Evolutionary conservation across 2,329 filamentous ascomycete genomes (phyloP).

Genomic region (Ophiocordyceps camponoti-saundersi): DNA sequence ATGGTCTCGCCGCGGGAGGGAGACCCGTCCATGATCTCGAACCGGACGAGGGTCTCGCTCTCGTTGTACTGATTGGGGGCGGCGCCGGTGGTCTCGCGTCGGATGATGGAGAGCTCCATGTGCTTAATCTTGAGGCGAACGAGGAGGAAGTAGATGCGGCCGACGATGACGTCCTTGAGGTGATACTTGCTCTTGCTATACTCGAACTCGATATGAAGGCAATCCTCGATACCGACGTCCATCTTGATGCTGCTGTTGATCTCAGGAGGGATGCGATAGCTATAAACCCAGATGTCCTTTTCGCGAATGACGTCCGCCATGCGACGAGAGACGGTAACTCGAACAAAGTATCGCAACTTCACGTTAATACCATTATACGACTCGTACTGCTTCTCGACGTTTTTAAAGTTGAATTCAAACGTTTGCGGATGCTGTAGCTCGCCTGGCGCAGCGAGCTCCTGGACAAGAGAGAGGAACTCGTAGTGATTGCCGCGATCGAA

Average conservation of each 20-base stretch:
- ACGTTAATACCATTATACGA: conserved; percentile 99
- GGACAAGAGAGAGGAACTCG: conserved; percentile 92
- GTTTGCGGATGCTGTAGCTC: conserved; percentile 98
- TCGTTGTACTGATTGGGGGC: conserved; percentile 99
- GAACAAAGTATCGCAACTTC: conserved; percentile 94
- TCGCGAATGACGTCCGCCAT: conserved; percentile 98
- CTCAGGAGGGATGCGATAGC: conserved; percentile 93
- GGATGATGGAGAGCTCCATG: conserved; percentile 97
- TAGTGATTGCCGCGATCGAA: conserved; percentile 98
- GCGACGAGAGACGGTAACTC: conserved; percentile 86
- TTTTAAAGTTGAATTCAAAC: conserved; percentile 99
- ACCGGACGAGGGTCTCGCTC: conserved; percentile 92
- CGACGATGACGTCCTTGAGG: conserved; percentile 96
- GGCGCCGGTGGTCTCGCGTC: conserved; percentile 87
- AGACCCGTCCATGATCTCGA: conserved; percentile 99
- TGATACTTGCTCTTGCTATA: conserved; percentile 99
- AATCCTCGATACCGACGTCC: conserved; percentile 99
- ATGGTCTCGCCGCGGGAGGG: conserved; percentile 90
- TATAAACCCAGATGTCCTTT: conserved; percentile 99
- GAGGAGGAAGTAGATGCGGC: conserved; percentile 93
- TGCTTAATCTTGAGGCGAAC: conserved; percentile 98
- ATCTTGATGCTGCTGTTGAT: conserved; percentile 99
- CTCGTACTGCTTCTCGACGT: conserved; percentile 99
- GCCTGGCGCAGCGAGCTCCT: conserved; percentile 90
- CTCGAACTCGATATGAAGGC: conserved; percentile 97